Percentiles rank a stretch among this genome's conserved stretches.
These are phyloP conservation scores for Trichosporon faecale DNA, from an alignment of 1,284 basidiomycete species.

Conservation along the genomic window DNA sequence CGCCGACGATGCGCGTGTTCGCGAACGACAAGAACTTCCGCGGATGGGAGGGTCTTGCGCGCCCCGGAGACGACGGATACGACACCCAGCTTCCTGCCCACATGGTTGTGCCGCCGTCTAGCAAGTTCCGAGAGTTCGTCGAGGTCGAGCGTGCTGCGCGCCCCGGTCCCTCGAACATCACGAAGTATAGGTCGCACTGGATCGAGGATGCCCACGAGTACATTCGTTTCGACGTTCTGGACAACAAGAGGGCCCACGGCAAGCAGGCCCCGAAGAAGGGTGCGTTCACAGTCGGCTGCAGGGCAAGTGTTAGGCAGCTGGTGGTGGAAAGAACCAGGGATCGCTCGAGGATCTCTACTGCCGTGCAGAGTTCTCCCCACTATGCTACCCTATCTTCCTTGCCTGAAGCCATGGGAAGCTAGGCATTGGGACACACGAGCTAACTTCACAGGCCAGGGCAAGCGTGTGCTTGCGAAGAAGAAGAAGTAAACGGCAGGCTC, in stretches of 20 bases:
- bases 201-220: conserved; percentile 37
- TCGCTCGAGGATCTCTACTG: neutral
- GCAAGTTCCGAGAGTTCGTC: conserved; percentile 23
- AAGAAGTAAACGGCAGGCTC: conserved; percentile 20
- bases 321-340: too few species aligned
- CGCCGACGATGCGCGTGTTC: conserved; percentile 18
- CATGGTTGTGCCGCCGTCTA: conserved; percentile 19
- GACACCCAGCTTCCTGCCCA: conserved; percentile 18
- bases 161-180: conserved; percentile 22
- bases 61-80: neutral
- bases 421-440: neutral
- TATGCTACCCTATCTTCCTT: too few species aligned
- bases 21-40: conserved; percentile 29
- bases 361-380: neutral
- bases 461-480: conserved; percentile 19
- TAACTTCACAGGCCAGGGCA: conserved; percentile 20
- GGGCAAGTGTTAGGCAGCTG: neutral
- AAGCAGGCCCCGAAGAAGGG: conserved; percentile 50
- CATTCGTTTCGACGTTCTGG: conserved; percentile 35
- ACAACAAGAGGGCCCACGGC: conserved; percentile 32
- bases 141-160: conserved; percentile 32
- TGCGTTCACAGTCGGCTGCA: conserved; percentile 26
- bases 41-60: conserved; percentile 30
- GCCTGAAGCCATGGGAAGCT: too few species aligned
- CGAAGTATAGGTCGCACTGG: conserved; percentile 33